Evolutionary conservation across 176 grass and related monocot species (phyloP).

Genomic region (Secale cereale): DNA sequence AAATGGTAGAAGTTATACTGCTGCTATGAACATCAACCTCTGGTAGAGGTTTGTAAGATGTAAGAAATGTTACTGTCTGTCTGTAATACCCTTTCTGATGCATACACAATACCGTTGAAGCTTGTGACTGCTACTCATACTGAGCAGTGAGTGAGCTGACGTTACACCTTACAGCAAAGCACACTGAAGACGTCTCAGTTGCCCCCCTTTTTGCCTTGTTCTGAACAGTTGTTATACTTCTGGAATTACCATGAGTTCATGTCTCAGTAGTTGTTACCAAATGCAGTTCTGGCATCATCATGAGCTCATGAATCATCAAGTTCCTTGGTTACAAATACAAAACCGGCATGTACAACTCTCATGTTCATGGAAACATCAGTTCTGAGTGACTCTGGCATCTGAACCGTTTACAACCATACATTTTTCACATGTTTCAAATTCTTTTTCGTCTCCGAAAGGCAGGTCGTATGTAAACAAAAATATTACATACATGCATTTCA

Average conservation of each 20-base stretch:
- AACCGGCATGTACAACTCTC: not conserved
- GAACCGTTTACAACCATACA: not conserved
- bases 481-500: not conserved
- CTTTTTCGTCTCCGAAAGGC: not conserved
- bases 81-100: not conserved
- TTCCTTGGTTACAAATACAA: not conserved
- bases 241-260: not conserved
- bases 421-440: not conserved
- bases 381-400: not conserved
- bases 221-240: not conserved
- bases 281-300: too few species aligned
- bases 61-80: not conserved
- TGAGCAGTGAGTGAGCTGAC: not conserved
- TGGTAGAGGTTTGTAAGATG: not conserved
- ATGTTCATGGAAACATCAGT: not conserved
- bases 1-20: slow-evolving; percentile 5
- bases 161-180: not conserved
- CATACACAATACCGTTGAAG: not conserved
- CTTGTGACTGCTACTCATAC: not conserved
- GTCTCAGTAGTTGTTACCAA: too few species aligned
- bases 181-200: not conserved
- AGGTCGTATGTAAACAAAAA: not conserved
- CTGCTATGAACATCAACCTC: not conserved
- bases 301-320: not conserved
- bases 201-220: not conserved